Evolutionary conservation across 2,329 filamentous ascomycete species (phyloP).

Genomic region (Trichoderma oligosporum): DNA sequence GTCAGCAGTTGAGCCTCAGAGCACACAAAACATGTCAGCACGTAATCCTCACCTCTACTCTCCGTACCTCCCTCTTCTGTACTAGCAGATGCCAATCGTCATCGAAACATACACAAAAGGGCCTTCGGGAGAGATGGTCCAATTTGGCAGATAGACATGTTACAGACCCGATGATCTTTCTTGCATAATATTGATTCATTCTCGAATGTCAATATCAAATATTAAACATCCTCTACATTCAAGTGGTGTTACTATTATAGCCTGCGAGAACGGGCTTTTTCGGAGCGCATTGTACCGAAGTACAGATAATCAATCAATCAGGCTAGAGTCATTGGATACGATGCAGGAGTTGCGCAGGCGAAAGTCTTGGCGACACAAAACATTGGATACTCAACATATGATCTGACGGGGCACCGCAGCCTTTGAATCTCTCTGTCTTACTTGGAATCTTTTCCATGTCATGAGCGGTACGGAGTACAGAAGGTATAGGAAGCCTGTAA

Average conservation of each 20-base stretch:
- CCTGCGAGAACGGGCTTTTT: background rate
- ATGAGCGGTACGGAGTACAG: no score
- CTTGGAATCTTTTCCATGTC: no score
- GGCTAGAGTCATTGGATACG: no score
- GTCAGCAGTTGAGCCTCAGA: no score
- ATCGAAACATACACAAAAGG: background rate
- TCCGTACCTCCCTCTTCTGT: background rate
- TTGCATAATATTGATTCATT: background rate
- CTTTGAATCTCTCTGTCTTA: no score
- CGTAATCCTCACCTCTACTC: background rate
- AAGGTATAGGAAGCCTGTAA: no score
- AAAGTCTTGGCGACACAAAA: no score
- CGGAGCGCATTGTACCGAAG: background rate
- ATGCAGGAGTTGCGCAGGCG: no score
- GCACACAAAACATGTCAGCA: background rate
- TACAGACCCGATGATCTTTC: constrained; percentile 6
- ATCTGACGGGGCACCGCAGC: no score
- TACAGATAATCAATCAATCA: no score
- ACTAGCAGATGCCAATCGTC: constrained; percentile 3
- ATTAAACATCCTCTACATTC: no score
- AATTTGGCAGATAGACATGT: constrained; percentile 5
- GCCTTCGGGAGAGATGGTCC: constrained; percentile 9
- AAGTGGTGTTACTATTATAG: background rate
- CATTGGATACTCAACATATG: no score
- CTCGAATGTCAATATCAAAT: background rate